phyloP scores from a whole-genome alignment of 352 stramenopile genomes.

The Thalassiosira sp. region DNA sequence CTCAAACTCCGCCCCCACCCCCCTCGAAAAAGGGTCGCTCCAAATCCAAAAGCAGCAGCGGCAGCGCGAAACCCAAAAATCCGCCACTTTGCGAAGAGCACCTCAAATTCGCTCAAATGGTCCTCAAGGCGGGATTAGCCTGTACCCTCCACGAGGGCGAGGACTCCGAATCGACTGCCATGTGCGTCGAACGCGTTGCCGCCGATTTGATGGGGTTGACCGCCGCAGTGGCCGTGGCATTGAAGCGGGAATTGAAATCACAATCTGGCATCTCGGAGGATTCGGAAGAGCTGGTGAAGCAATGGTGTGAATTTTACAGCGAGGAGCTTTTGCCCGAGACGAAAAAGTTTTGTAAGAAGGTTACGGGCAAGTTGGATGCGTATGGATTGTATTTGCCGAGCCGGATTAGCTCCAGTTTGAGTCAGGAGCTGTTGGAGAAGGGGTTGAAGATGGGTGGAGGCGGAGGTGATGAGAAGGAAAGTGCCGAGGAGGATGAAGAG shows the following conservation, averaged over 20 bases:
- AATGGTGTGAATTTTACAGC: conserved; percentile 83
- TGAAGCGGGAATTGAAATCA: conserved; percentile 73
- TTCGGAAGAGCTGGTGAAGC: conserved; percentile 64
- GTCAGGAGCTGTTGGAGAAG: conserved; percentile 76
- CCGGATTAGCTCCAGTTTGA: conserved; percentile 72
- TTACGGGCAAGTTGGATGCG: conserved; percentile 72
- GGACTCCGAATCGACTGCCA: conserved; percentile 80
- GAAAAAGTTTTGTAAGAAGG: conserved; percentile 80
- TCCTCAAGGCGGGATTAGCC: conserved; percentile 80
- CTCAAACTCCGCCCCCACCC: conserved; percentile 17
- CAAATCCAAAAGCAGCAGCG: conserved; percentile 42
- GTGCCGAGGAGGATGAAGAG: conserved; percentile 30
- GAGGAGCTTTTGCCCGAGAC: conserved; percentile 78
- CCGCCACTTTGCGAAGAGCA: conserved; percentile 71
- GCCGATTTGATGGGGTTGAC: conserved; percentile 80
- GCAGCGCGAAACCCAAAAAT: conserved; percentile 63
- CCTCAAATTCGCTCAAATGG: conserved; percentile 75
- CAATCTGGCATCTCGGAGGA: conserved; percentile 38
- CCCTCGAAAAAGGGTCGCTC: conserved; percentile 48
- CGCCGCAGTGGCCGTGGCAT: conserved; percentile 61
- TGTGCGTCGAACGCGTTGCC: conserved; percentile 78
- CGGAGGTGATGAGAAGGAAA: conserved; percentile 25
- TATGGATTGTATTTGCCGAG: conserved; percentile 81
- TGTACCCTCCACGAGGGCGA: conserved; percentile 82
- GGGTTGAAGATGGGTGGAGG: conserved; percentile 66